phyloP scores from a whole-genome alignment of 805 yeast species.

The Kodamaea neixiangensis region DNA sequence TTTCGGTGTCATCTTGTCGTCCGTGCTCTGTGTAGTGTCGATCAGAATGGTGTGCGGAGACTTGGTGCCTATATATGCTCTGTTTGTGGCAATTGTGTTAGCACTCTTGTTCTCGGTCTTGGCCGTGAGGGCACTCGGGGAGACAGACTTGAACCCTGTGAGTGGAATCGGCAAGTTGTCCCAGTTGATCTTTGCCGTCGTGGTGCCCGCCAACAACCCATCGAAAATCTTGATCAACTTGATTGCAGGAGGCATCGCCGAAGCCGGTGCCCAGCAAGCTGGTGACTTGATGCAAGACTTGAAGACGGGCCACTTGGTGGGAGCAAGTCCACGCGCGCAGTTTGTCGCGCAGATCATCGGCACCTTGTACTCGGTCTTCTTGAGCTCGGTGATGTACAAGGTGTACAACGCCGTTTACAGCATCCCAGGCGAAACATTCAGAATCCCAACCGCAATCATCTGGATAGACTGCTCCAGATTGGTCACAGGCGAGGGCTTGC shows the following conservation, averaged over 20 bases:
- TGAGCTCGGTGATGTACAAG: conserved; percentile 80
- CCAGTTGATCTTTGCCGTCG: conserved; percentile 80
- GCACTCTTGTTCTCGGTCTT: conserved; percentile 80
- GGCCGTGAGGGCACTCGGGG: conserved; percentile 94
- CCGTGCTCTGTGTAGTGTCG: conserved; percentile 65
- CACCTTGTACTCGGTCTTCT: conserved; percentile 75
- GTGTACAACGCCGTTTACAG: conserved; percentile 80
- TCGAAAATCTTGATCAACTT: conserved; percentile 82
- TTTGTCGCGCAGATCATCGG: conserved; percentile 89
- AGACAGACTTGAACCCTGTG: conserved; percentile 95
- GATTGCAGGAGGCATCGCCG: conserved; percentile 96
- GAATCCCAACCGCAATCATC: conserved; percentile 92
- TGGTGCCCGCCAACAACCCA: conserved; percentile 73
- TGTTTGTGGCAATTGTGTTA: conserved; percentile 64
- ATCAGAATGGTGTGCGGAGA: conserved; percentile 70
- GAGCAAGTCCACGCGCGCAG: conserved; percentile 92
- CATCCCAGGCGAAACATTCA: conserved; percentile 77
- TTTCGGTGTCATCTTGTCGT: conserved; percentile 64
- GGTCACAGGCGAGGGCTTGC: conserved; percentile 89
- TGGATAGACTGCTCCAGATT: conserved; percentile 96
- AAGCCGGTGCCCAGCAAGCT: conserved; percentile 99
- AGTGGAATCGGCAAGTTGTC: conserved; percentile 95
- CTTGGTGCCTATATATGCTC: conserved; percentile 69
- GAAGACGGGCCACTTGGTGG: conserved; percentile 88
- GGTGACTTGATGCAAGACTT: conserved; percentile 98